phyloP scores from a whole-genome alignment of 805 yeast species.

The Kluyveromyces nonfermentans region DNA sequence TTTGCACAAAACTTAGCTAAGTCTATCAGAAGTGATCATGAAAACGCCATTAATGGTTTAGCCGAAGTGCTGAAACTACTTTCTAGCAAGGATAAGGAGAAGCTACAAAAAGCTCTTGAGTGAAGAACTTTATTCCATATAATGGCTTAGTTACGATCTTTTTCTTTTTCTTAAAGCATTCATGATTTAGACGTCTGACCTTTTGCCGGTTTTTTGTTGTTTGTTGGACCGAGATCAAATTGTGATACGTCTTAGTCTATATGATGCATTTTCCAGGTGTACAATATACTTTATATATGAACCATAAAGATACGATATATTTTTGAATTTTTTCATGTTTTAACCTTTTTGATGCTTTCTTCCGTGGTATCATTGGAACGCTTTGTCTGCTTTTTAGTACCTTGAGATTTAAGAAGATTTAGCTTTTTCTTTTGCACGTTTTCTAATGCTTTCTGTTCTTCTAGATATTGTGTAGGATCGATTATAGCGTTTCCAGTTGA shows the following conservation, averaged over 20 bases:
- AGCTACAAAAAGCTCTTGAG: conserved; percentile 30
- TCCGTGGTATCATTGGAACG: background rate
- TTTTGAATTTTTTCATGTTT: background rate
- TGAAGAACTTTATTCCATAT: conserved; percentile 4
- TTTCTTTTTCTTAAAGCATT: background rate
- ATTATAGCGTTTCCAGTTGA: conserved; percentile 11
- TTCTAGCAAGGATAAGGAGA: conserved; percentile 46
- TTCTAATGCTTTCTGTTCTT: conserved; percentile 12
- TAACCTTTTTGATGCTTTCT: conserved; percentile 2
- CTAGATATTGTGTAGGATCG: conserved; percentile 17
- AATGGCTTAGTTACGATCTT: background rate
- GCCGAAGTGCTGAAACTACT: conserved; percentile 44
- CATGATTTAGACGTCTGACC: background rate
- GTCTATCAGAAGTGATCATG: conserved; percentile 46
- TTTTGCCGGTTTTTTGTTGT: conserved; percentile 4
- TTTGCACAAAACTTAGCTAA: conserved; percentile 56
- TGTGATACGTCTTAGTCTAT: background rate
- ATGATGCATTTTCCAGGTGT: conserved; percentile 1
- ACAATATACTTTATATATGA: conserved; percentile 4
- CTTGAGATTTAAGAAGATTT: conserved; percentile 10
- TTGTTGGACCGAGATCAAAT: background rate
- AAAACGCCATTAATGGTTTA: conserved; percentile 44
- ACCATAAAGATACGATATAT: conserved; percentile 1
- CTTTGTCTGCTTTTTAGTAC: background rate
- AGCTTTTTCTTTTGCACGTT: conserved; percentile 9